Base-by-base conservation (phyloP, 2,329 filamentous ascomycete species). In the Fusarium protoensiforme region DNA sequence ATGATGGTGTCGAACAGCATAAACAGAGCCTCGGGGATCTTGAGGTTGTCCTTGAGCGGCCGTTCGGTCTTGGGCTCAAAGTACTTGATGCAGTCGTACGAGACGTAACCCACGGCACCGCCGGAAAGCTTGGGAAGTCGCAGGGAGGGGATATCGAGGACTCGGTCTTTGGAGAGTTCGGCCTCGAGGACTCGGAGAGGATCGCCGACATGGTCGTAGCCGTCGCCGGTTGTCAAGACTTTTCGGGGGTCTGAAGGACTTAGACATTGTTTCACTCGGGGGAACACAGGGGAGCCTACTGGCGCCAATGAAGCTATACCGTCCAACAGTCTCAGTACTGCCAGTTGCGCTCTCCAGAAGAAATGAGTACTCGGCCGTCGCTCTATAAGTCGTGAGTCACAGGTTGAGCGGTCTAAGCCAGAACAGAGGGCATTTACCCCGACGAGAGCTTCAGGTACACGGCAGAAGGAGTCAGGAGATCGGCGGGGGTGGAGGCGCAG, bases 41-140 rank as follows among this genome's bases (percentile, higher is more conserved):
- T 86, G 24, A 98, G 88, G 33, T 97, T 89, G 83, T 99, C 96
- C 83, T 96, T 92, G 87, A 98, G 91, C 4, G 94, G 91, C 58
- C 95, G 90, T 29, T 92, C 92, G n/a, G 96, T 98, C 88, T 95
- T 97, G 70, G 96, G 96, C 87, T 99, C 96, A 77, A 99, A 99
- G 84, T 98, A 98, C 80, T 92, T 92, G 78, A 99, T 94, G 82
- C 96, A 99, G 81, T 99, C 96, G 80, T 99, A 99, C 61, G 95
- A 95, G 7, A 98, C 94, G 82, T 98, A 99, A 68, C 96, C 96
- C 78, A 99, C 94, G 14, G 95, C 96, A 58, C 96, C 96, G 43
- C 95, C 96, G 0, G 94, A 94, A 84, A 99, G 86, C 29, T 94
- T 93, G 60, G 96, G 96, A 39, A 99, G 88, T 77, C 89, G 90